Evolutionary conservation across 148 eudicot genomes (phyloP).

Genomic region (Chenopodium suecicum): DNA sequence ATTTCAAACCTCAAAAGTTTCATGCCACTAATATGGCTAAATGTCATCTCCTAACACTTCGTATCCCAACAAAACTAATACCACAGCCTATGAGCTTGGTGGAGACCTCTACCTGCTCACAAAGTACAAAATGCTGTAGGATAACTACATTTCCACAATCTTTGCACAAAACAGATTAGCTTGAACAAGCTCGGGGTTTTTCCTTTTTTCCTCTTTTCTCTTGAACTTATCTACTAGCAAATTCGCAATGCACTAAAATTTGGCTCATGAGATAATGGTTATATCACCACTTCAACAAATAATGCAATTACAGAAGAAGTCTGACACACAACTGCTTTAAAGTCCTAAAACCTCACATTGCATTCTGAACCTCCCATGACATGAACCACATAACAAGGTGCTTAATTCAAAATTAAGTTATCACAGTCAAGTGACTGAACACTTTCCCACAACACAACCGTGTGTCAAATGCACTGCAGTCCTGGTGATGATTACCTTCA

Average conservation of each 20-base stretch:
- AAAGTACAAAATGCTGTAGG: neutral
- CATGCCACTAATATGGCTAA: neutral
- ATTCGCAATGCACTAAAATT: neutral
- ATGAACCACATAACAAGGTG: neutral
- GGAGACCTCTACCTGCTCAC: neutral
- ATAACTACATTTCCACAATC: too few species aligned
- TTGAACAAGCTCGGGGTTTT: neutral
- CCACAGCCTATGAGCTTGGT: neutral
- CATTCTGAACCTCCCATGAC: neutral
- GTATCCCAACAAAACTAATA: neutral
- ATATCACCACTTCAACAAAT: neutral
- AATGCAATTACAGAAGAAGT: neutral
- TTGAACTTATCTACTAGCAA: neutral
- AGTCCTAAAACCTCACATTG: neutral
- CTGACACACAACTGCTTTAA: neutral
- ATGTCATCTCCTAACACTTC: neutral
- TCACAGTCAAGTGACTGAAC: neutral
- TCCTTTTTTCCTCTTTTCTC: constrained; percentile 1
- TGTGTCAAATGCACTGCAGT: neutral
- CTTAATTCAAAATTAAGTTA: neutral
- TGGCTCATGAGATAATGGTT: neutral
- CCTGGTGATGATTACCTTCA: neutral
- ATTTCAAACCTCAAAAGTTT: too few species aligned
- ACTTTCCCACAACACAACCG: neutral
- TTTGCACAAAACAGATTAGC: neutral